Conservation (phyloP, 2,329 filamentous ascomycete genomes). For the Fusarium mexicanum region DNA sequence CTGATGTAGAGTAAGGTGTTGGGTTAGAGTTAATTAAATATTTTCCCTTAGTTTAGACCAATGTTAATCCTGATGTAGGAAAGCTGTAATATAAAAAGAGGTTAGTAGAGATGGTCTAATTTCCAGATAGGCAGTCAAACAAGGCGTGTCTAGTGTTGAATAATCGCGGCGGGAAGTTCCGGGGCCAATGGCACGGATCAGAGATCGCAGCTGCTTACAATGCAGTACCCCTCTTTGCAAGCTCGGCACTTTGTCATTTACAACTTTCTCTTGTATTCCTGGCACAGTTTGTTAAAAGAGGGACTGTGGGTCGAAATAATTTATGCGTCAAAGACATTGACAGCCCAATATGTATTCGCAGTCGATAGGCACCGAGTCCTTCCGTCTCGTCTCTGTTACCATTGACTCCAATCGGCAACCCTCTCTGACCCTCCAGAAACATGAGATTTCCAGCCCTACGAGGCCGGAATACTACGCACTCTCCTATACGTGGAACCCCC, state of each 20-base stretch:
- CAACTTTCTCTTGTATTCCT: neutral
- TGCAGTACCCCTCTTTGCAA: neutral
- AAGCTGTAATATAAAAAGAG: fast-evolving
- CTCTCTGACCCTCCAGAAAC: neutral
- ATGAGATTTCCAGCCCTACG: neutral
- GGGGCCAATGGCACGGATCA: neutral
- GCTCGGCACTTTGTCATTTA: neutral
- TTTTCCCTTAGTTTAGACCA: too few species aligned
- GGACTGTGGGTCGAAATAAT: fast-evolving
- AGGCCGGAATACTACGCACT: neutral
- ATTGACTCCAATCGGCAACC: neutral
- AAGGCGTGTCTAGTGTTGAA: neutral
- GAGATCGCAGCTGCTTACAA: neutral
- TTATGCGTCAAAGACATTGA: neutral
- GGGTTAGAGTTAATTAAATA: too few species aligned
- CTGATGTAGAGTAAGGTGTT: too few species aligned
- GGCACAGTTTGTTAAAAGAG: neutral
- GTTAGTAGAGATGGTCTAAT: too few species aligned
- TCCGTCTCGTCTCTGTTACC: neutral
- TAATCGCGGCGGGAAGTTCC: neutral
- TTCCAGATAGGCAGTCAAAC: neutral
- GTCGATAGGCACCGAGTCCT: neutral
- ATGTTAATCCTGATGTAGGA: too few species aligned
- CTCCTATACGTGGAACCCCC: neutral
- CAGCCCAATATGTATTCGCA: neutral